Conservation (phyloP, 2,329 filamentous ascomycete genomes). For the Lasiodiplodia hormozganensis region DNA sequence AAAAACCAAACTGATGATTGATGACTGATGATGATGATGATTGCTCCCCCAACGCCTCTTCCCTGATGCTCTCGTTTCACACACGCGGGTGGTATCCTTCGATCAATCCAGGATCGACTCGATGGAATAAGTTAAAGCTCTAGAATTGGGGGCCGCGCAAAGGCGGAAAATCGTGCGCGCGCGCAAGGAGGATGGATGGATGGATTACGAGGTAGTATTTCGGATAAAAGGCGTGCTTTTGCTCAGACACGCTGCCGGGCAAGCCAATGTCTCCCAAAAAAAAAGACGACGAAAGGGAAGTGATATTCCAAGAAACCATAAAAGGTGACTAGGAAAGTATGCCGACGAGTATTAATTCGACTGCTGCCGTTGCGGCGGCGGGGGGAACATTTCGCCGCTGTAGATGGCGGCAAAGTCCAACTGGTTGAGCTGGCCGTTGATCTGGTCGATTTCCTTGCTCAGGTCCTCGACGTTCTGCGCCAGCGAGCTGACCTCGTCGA, state of each 20-base stretch:
- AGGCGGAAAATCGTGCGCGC: neutral
- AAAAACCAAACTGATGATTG: neutral
- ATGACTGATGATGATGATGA: no score
- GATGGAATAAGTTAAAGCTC: neutral
- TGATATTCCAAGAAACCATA: neutral
- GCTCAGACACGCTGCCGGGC: neutral
- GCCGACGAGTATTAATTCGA: neutral
- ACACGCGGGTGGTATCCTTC: neutral
- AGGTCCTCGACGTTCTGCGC: slow-evolving; percentile 83
- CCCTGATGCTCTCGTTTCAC: slow-evolving; percentile 1
- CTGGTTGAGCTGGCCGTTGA: slow-evolving; percentile 69
- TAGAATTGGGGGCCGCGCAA: neutral
- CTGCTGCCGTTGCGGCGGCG: neutral
- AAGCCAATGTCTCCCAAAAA: neutral
- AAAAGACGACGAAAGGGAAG: neutral
- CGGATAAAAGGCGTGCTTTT: neutral
- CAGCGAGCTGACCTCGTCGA: slow-evolving; percentile 85
- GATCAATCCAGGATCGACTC: neutral
- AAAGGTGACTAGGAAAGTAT: no score
- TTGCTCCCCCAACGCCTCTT: neutral
- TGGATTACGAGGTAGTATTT: slow-evolving; percentile 1
- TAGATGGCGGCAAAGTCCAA: slow-evolving; percentile 69
- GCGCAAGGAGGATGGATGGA: neutral
- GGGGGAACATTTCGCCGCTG: slow-evolving; percentile 35
- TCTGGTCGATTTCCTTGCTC: slow-evolving; percentile 74